These are phyloP conservation scores for Apiotrichum montevideense DNA, from an alignment of 1,284 basidiomycete genomes.

Conservation along the genomic window DNA sequence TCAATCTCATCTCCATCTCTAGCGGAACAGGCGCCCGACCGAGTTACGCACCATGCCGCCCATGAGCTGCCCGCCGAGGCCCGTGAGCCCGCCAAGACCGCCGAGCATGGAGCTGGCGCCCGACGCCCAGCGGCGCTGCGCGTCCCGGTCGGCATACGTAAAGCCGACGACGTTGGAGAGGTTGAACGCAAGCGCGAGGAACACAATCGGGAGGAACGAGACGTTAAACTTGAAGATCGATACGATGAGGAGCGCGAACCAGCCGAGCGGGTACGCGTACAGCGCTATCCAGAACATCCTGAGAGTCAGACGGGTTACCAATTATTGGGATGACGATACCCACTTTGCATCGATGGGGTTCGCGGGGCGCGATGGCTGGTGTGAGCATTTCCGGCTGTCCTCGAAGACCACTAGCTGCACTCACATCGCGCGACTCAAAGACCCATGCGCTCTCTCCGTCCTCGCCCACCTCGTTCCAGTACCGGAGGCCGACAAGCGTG, in stretches of 20 bases:
- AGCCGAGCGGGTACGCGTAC: slow-evolving; percentile 81
- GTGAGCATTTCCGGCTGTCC: slow-evolving; percentile 2
- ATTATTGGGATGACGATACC: not conserved
- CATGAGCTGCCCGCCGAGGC: slow-evolving; percentile 70
- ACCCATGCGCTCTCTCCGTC: slow-evolving; percentile 95
- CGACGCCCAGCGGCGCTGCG: slow-evolving; percentile 75
- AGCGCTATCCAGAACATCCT: slow-evolving; percentile 59
- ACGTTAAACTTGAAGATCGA: slow-evolving; percentile 81
- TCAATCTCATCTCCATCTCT: not conserved
- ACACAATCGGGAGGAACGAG: slow-evolving; percentile 78
- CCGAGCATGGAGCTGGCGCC: slow-evolving; percentile 56
- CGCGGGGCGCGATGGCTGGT: slow-evolving; percentile 76
- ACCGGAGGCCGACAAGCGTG: slow-evolving; percentile 81
- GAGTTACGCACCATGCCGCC: slow-evolving; percentile 71
- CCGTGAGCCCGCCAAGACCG: slow-evolving; percentile 55
- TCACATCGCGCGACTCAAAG: slow-evolving; percentile 84
- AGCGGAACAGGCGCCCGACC: slow-evolving; percentile 66
- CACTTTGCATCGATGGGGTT: slow-evolving; percentile 79
- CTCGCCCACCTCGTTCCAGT: slow-evolving; percentile 97
- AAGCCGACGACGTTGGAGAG: slow-evolving; percentile 76
- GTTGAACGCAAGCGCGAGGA: slow-evolving; percentile 84
- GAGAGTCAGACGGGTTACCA: not conserved
- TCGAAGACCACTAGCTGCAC: no score
- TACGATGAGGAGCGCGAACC: slow-evolving; percentile 76
- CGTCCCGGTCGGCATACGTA: slow-evolving; percentile 72